Conservation (phyloP, 2,329 filamentous ascomycete species). For the Penicillium glabrum region DNA sequence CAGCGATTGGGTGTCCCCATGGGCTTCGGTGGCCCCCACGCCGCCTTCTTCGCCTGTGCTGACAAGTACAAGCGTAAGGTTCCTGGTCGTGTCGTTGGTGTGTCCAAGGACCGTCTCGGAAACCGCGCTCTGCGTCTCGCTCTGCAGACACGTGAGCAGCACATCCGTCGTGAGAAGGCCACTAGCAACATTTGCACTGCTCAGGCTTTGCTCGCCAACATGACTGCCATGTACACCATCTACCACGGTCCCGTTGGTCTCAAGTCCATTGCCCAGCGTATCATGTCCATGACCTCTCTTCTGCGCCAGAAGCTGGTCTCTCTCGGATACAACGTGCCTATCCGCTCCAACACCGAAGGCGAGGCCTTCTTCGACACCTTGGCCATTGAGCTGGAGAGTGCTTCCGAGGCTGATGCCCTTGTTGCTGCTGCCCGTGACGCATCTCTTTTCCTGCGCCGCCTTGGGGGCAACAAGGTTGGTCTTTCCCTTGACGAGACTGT, state of each 20-base stretch:
- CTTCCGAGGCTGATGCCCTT: slow-evolving; percentile 53
- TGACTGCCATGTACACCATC: slow-evolving; percentile 90
- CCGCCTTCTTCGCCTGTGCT: slow-evolving; percentile 89
- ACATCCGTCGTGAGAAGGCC: slow-evolving; percentile 93
- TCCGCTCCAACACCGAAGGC: slow-evolving; percentile 57
- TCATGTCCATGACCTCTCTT: slow-evolving; percentile 69
- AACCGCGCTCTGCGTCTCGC: slow-evolving; percentile 79
- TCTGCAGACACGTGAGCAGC: slow-evolving; percentile 90
- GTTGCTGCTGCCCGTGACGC: slow-evolving; percentile 52
- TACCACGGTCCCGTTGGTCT: slow-evolving; percentile 88
- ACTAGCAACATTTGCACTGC: slow-evolving; percentile 98
- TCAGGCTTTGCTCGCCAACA: slow-evolving; percentile 90
- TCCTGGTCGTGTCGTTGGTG: slow-evolving; percentile 82
- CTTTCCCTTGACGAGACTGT: slow-evolving; percentile 80
- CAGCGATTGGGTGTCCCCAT: slow-evolving; percentile 91
- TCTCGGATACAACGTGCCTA: slow-evolving; percentile 64
- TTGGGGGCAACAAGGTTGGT: slow-evolving; percentile 62
- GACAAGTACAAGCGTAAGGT: slow-evolving; percentile 95
- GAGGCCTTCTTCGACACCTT: slow-evolving; percentile 77
- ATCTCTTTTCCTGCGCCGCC: slow-evolving; percentile 62
- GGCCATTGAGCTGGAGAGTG: slow-evolving; percentile 59
- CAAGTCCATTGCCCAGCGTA: slow-evolving; percentile 76
- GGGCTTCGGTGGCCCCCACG: slow-evolving; percentile 91
- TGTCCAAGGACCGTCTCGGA: slow-evolving; percentile 87
- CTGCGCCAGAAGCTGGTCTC: slow-evolving; percentile 64